These are phyloP conservation scores for Alternaria viburni DNA, from an alignment of 2,329 filamentous ascomycete genomes.

Conservation along the genomic window DNA sequence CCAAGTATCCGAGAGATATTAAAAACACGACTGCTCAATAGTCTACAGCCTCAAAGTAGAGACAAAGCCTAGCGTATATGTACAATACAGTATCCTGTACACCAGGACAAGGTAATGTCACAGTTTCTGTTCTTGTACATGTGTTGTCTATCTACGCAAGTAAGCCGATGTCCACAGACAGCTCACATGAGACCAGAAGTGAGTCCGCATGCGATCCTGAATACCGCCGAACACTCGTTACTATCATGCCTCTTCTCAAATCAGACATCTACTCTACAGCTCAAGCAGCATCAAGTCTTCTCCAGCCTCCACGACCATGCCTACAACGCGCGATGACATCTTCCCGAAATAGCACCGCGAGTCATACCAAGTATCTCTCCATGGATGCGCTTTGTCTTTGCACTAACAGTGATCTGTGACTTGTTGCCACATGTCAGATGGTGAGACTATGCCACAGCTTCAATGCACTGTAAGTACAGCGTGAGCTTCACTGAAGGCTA, in stretches of 20 bases:
- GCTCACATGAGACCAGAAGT: background rate
- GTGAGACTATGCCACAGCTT: no score
- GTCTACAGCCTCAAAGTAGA: background rate
- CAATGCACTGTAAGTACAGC: no score
- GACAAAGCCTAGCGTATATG: background rate
- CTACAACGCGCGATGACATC: background rate
- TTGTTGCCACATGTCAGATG: background rate
- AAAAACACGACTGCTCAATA: background rate
- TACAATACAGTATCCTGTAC: background rate
- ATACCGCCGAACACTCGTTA: background rate
- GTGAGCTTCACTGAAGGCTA: no score
- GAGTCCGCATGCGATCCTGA: accelerated
- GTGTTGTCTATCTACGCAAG: no score
- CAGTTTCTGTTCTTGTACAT: background rate
- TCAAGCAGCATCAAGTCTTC: no score
- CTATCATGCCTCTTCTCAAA: no score
- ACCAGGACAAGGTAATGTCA: background rate
- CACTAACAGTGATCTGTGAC: accelerated
- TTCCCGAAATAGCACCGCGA: background rate
- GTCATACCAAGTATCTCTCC: background rate
- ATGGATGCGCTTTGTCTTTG: background rate
- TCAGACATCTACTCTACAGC: no score
- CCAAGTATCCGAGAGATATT: background rate
- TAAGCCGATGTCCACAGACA: background rate
- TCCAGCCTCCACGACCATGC: no score